phyloP scores from a whole-genome alignment of 2,329 filamentous ascomycete species.

The Aureobasidium sp. region DNA sequence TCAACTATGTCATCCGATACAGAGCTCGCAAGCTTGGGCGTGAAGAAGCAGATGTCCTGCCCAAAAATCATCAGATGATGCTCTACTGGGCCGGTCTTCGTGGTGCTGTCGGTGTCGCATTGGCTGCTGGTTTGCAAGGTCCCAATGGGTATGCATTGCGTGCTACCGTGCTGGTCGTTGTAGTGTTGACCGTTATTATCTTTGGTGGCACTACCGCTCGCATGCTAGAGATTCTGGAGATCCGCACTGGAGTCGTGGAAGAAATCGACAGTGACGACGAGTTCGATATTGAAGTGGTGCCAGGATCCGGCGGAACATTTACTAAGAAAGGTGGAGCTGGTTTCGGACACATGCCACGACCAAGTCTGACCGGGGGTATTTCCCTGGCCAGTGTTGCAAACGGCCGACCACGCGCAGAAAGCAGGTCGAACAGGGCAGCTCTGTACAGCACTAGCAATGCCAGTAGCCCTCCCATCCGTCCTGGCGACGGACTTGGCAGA shows the following conservation, averaged over 20 bases:
- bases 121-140: conserved; percentile 80
- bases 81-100: conserved; percentile 98
- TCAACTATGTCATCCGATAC: conserved; percentile 90
- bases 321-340: conserved; percentile 69
- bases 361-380: conserved; percentile 45
- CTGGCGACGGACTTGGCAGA: conserved; percentile 38
- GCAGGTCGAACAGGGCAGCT: conserved; percentile 41
- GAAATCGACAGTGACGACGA: conserved; percentile 97
- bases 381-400: conserved; percentile 40
- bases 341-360: conserved; percentile 67
- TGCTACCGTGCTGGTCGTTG: conserved; percentile 93
- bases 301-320: conserved; percentile 61
- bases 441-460: conserved; percentile 51
- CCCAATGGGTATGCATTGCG: conserved; percentile 64
- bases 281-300: conserved; percentile 78
- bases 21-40: conserved; percentile 66
- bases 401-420: conserved; percentile 19
- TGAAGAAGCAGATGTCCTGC: conserved; percentile 77
- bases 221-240: conserved; percentile 97
- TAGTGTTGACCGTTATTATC: conserved; percentile 96
- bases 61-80: conserved; percentile 97
- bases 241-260: conserved; percentile 89
- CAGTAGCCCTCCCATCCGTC: conserved; percentile 38
- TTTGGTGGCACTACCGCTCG: conserved; percentile 95
- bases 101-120: conserved; percentile 87